Evolutionary conservation across 192 early-diverging fungal genomes (phyloP), one percentile per base, ranked within the genome.

Genomic region (Pilobolus umbonatus): DNA sequence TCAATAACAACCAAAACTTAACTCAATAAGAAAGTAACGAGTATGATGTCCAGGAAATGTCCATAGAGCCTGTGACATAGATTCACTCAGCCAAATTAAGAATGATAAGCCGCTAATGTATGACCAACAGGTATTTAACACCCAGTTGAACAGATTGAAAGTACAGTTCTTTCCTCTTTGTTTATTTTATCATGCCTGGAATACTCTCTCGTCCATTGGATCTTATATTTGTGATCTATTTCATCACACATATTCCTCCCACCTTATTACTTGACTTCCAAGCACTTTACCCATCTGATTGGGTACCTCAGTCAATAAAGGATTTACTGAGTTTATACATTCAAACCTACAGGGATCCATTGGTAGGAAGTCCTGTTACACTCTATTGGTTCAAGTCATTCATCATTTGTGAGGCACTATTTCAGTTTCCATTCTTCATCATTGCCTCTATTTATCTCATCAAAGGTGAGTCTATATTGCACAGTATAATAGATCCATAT

Each of bases 371-470:
- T 32, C 65, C 58, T 51, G 48, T 55, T 29, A 31, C 55, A 2
- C 59, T 76, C 26, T 62, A 71, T 25, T 91, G 89, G 89, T 88
- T 87, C 72, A 62, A 73, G 35, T 77, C 75, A 15, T 79, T 89
- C 28, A 55, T 85, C n/a, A 72, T 61, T 17, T 71, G 73, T 65
- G 89, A 91, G 64, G 66, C 73, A 1, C 11, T 82, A 2, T 7
- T 89, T 29, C 88, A 91, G 63, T 58, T 89, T 4, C 87, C 87
- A 0, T 79, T 88, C 61, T 89, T 91, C 64, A 73, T 86, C 59
- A 84, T 80, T 36, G 79, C 79, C 11, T 74, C 73, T 17, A 71
- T 71, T 55, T 77, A 74, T 4, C 58, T 90, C 42, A 82, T 78
- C 66, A 70, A 75, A 44, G 68, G 75, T 64, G 75, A 65, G 31